Evolutionary conservation across 2,329 filamentous ascomycete genomes (phyloP), one percentile per base, ranked within the genome.

Genomic region (Arthrobotrys megalospora): DNA sequence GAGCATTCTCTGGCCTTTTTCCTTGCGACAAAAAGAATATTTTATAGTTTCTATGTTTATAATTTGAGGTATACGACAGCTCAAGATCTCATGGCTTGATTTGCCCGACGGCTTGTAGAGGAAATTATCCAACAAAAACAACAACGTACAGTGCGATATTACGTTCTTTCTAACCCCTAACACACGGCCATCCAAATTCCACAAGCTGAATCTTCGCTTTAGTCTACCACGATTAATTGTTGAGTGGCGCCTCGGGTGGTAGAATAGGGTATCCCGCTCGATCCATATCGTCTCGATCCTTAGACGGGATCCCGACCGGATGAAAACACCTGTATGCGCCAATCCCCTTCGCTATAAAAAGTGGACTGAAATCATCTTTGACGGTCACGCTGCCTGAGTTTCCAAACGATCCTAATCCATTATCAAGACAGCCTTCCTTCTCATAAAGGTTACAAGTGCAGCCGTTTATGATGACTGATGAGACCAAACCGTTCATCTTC

Each of bases 21-120:
- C 32, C 12, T 60, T 69, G 28, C 41, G 55, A 60, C 24, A 60
- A 70, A 64, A 75, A 68, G 52, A 75, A 62, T 62, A 52, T 45
- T 43, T 62, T 75, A 41, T 41, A 21, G 14, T 62, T 62, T 68
- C 45, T 63, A 67, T 75, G 70, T 75, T 75, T 62, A 75, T 75
- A 75, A 68, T 67, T 75, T 75, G 63, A 67, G 52, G 58, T 62
- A 53, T 67, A 75, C 52, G 58, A 68, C 53, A 60, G 55, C 28
- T 43, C 34, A 43, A 41, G 60, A 50, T 50, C 45, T 64, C 60
- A 47, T 64, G 24, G 8, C 14, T n/a, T 11, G 11, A 16, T 34
- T 48, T 10, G 19, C 1, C 1, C 36, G 16, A 12, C 11, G 6
- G n/a, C 14, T 19, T 11, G 32, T 60, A n/a, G 11, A 28, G n/a